Evolutionary conservation across 169 alveolate genomes (phyloP).

Genomic region (Cryptosporidium canis): DNA sequence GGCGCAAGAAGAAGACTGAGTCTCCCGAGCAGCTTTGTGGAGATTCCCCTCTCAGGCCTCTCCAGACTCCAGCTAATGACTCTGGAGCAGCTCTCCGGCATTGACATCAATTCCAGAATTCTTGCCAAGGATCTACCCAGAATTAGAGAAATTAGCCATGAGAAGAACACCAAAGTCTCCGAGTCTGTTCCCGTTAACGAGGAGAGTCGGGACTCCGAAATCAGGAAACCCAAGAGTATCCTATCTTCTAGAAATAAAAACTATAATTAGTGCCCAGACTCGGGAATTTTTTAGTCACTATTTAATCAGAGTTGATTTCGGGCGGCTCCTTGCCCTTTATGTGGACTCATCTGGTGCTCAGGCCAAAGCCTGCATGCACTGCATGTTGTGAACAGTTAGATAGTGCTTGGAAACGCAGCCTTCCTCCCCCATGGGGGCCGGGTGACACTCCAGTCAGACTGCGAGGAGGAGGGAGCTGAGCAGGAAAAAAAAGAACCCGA

Average conservation of each 20-base stretch:
- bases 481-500: too few relatives aligned
- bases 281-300: too few relatives aligned
- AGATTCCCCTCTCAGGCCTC: slow-evolving; percentile 24
- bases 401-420: too few relatives aligned
- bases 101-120: not conserved
- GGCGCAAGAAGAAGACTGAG: not conserved
- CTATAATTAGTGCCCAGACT: not conserved
- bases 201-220: not conserved
- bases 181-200: slow-evolving; percentile 64
- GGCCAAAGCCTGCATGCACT: too few relatives aligned
- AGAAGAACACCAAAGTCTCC: not conserved
- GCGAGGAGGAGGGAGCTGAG: too few relatives aligned
- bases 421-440: too few relatives aligned
- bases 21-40: not conserved
- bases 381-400: too few relatives aligned
- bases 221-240: not conserved
- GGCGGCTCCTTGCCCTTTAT: too few relatives aligned
- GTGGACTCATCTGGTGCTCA: too few relatives aligned
- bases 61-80: slow-evolving; percentile 39
- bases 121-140: not conserved
- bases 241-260: not conserved
- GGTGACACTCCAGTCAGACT: too few relatives aligned
- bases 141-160: slow-evolving; percentile 24
- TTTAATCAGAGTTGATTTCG: too few relatives aligned
- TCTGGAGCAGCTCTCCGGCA: slow-evolving; percentile 53